Evolutionary conservation across 2,329 filamentous ascomycete genomes (phyloP).

Genomic region (Stromatinia cepivora): DNA sequence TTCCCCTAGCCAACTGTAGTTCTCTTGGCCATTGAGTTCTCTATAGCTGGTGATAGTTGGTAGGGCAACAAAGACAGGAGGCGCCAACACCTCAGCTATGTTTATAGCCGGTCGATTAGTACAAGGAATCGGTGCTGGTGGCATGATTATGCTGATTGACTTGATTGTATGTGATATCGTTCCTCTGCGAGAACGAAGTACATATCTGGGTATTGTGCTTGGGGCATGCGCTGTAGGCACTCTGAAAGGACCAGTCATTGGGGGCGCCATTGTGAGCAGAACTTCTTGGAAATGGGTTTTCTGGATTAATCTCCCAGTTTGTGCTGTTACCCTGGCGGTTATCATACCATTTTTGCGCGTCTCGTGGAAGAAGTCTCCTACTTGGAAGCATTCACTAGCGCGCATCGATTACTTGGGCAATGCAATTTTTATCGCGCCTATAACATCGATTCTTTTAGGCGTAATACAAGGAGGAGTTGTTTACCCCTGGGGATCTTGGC

Average conservation of each 20-base stretch:
- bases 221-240: neutral
- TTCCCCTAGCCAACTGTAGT: neutral
- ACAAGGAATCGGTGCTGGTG: constrained; percentile 49
- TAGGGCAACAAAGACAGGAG: neutral
- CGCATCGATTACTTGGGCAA: constrained; percentile 50
- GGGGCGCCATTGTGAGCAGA: constrained; percentile 32
- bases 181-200: constrained; percentile 47
- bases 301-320: constrained; percentile 51
- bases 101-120: constrained; percentile 23
- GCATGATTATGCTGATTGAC: constrained; percentile 47
- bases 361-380: constrained; percentile 21
- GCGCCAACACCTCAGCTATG: constrained; percentile 18
- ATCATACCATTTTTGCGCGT: constrained; percentile 18
- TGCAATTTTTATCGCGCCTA: constrained; percentile 44
- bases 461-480: constrained; percentile 24
- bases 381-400: constrained; percentile 40
- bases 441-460: constrained; percentile 46
- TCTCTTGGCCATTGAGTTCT: constrained; percentile 10
- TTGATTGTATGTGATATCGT: constrained; percentile 54
- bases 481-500: constrained; percentile 22
- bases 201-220: constrained; percentile 33
- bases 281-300: constrained; percentile 45
- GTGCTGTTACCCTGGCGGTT: constrained; percentile 20
- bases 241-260: neutral
- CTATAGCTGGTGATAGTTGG: neutral